These are phyloP conservation scores for Aspergillus saccharolyticus DNA, from an alignment of 495 filamentous ascomycete genomes.

Conservation along the genomic window DNA sequence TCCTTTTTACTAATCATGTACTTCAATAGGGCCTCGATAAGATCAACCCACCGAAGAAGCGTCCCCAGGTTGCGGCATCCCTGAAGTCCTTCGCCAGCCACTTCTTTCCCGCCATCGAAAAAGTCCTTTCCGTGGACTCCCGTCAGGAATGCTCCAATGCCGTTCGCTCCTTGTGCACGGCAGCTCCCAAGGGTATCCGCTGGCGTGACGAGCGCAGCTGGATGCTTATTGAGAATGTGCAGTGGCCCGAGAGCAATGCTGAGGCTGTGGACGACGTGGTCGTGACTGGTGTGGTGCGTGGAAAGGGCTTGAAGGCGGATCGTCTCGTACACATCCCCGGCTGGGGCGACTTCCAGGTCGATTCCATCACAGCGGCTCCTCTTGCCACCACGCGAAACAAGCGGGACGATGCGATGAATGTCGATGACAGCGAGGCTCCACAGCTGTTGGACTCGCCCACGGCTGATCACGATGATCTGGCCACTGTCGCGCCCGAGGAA, in stretches of 20 bases:
- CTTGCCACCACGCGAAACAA: slow-evolving; percentile 49
- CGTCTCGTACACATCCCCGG: slow-evolving; percentile 86
- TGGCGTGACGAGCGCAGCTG: slow-evolving; percentile 95
- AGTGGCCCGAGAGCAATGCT: slow-evolving; percentile 54
- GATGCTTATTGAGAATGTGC: slow-evolving; percentile 82
- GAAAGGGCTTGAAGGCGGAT: slow-evolving; percentile 81
- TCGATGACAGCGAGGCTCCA: slow-evolving; percentile 51
- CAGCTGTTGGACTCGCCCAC: slow-evolving; percentile 62
- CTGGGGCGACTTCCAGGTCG: slow-evolving; percentile 93
- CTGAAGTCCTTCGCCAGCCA: slow-evolving; percentile 87
- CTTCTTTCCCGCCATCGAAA: slow-evolving; percentile 86
- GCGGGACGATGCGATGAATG: slow-evolving; percentile 61
- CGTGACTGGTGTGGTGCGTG: slow-evolving; percentile 82
- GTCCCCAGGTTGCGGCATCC: slow-evolving; percentile 67
- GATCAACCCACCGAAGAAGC: slow-evolving; percentile 71
- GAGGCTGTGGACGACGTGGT: slow-evolving; percentile 52
- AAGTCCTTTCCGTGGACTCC: slow-evolving; percentile 78
- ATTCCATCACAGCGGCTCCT: slow-evolving; percentile 73
- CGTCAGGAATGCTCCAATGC: slow-evolving; percentile 84
- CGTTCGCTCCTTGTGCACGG: slow-evolving; percentile 83
- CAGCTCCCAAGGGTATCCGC: slow-evolving; percentile 80
- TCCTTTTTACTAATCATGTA: neutral
- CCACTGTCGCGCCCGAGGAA: slow-evolving; percentile 79
- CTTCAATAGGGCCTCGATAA: slow-evolving; percentile 54
- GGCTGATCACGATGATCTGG: slow-evolving; percentile 75